A percentile compares a stretch with the other conserved stretches of the same genome.
These are phyloP conservation scores for Begonia masoniana DNA, from an alignment of 306 rosid species.

Conservation along the genomic window DNA sequence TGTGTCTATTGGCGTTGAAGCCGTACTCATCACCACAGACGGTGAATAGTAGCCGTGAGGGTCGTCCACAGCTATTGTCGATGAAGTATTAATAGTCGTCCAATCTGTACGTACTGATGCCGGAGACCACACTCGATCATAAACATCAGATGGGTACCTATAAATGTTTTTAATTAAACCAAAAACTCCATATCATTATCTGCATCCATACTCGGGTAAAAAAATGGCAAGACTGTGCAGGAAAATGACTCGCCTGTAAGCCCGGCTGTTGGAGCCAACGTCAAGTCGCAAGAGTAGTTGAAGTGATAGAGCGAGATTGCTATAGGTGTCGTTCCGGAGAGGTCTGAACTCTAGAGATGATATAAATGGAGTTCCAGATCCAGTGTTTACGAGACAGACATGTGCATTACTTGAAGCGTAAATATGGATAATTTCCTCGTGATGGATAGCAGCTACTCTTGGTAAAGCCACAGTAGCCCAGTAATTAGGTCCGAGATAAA, in stretches of 20 bases:
- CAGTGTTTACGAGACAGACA: constrained; percentile 24
- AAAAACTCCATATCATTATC: background rate
- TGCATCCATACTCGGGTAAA: background rate
- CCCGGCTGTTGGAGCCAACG: constrained; percentile 13
- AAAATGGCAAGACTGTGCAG: background rate
- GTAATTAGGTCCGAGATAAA: constrained; percentile 25
- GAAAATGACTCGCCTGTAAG: constrained; percentile 20
- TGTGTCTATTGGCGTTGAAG: constrained; percentile 10
- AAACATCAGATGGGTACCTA: constrained; percentile 25
- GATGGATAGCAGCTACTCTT: no score
- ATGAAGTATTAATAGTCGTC: constrained; percentile 9
- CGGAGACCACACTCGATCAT: constrained; percentile 34
- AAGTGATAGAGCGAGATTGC: constrained; percentile 2
- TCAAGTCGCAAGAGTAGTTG: constrained; percentile 12
- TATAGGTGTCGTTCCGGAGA: constrained; percentile 9
- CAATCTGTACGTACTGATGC: background rate
- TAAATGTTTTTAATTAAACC: background rate
- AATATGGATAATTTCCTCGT: constrained; percentile 24
- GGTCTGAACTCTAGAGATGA: constrained; percentile 34
- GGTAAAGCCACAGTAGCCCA: constrained; percentile 20
- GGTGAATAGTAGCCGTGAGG: constrained; percentile 13
- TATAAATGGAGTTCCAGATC: constrained; percentile 28
- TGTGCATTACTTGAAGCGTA: constrained; percentile 10
- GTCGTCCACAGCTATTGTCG: background rate
- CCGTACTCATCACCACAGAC: constrained; percentile 23